These are phyloP conservation scores for Herpetospermum pedunculosum DNA, from an alignment of 306 rosid genomes.

Conservation along the genomic window DNA sequence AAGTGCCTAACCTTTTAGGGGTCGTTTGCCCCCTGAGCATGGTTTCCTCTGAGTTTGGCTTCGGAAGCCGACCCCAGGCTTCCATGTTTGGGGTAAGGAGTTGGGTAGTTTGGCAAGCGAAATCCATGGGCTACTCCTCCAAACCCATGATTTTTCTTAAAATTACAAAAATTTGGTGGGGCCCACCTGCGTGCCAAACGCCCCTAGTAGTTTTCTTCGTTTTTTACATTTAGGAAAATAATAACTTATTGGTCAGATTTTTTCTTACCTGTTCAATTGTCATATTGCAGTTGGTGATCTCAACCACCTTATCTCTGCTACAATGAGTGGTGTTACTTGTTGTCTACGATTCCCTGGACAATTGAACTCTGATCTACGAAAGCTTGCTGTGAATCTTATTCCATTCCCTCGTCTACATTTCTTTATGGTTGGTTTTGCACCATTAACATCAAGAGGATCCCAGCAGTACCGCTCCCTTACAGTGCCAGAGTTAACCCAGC, in stretches of 20 bases:
- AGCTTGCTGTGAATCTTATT: slow-evolving; percentile 76
- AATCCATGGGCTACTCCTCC: too few species aligned
- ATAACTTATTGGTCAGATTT: not conserved
- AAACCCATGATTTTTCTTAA: too few species aligned
- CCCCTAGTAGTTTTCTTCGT: not conserved
- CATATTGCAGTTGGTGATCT: slow-evolving; percentile 61
- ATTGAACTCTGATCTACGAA: slow-evolving; percentile 55
- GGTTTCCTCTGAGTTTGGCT: too few species aligned
- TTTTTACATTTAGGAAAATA: too few species aligned
- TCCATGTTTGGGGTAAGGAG: too few species aligned
- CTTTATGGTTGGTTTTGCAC: slow-evolving; percentile 93
- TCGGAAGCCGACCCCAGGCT: too few species aligned
- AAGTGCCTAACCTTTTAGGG: not conserved
- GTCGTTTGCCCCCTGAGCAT: too few species aligned
- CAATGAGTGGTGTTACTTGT: slow-evolving; percentile 87
- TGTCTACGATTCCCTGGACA: slow-evolving; percentile 86
- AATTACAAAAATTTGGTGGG: too few species aligned
- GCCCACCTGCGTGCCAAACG: too few species aligned
- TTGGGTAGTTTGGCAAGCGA: too few species aligned
- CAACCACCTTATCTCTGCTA: slow-evolving; percentile 76
- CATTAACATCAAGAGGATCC: slow-evolving; percentile 81
- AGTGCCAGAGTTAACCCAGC: slow-evolving; percentile 40
- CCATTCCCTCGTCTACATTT: slow-evolving; percentile 86
- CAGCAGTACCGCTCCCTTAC: slow-evolving; percentile 65
- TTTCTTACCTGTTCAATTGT: not conserved